Evolutionary conservation across 2,329 filamentous ascomycete genomes (phyloP).

Genomic region (Talaromyces funiculosus): DNA sequence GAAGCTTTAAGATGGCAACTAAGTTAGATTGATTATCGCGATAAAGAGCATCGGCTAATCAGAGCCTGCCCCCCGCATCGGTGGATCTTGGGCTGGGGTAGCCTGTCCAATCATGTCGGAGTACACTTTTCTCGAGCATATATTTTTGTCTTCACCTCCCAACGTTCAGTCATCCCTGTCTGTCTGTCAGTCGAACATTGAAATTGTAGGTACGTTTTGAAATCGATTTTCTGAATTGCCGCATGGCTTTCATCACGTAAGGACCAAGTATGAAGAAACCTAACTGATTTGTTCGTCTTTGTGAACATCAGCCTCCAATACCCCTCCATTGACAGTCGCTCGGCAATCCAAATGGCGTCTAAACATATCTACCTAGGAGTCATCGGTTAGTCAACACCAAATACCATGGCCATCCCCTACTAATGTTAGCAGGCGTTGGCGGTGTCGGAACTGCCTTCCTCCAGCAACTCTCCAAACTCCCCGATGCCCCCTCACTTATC

Average conservation of each 20-base stretch:
- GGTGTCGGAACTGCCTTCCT: constrained; percentile 92
- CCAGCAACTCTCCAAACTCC: constrained; percentile 67
- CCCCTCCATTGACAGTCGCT: constrained; percentile 4
- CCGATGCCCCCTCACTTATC: constrained; percentile 67
- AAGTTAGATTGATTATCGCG: background rate
- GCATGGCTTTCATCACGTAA: no score
- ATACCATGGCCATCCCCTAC: background rate
- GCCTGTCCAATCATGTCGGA: constrained; percentile 2
- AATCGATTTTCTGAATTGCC: background rate
- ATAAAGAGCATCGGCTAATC: constrained; percentile 10
- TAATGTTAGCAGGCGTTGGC: constrained; percentile 62
- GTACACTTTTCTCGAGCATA: background rate
- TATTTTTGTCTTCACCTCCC: background rate
- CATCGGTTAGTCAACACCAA: constrained; percentile 29
- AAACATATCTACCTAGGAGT: constrained; percentile 40
- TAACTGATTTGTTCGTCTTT: background rate
- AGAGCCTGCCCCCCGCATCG: background rate
- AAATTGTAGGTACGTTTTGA: background rate
- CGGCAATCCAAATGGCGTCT: constrained; percentile 23
- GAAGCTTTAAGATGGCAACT: background rate
- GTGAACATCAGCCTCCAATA: background rate
- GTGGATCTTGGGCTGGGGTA: background rate
- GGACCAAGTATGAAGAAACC: no score
- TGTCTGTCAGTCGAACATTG: background rate
- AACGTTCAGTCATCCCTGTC: background rate